Evolutionary conservation across 257 asterid species (phyloP).

Genomic region (Asclepias syriaca): DNA sequence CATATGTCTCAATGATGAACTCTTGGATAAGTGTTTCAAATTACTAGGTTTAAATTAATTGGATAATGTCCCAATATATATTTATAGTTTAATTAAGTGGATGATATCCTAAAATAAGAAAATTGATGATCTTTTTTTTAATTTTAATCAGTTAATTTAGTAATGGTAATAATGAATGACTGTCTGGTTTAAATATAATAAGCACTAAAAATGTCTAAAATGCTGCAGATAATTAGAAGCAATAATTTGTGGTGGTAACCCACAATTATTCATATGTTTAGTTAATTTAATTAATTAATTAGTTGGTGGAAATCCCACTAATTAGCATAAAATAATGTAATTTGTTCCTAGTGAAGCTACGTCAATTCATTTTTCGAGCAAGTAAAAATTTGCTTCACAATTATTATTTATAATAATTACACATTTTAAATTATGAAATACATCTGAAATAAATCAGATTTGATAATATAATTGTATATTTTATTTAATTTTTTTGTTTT

Average conservation of each 20-base stretch:
- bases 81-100: neutral
- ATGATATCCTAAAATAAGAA: neutral
- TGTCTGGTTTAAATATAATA: neutral
- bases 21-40: neutral
- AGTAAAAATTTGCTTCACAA: neutral
- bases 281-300: neutral
- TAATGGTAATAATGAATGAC: neutral
- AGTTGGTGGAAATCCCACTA: constrained; percentile 14
- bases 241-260: constrained; percentile 14
- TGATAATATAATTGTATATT: neutral
- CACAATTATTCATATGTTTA: constrained; percentile 7
- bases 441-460: too few species aligned
- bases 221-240: neutral
- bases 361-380: neutral
- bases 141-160: too few species aligned
- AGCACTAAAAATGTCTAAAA: neutral
- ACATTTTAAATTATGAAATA: too few species aligned
- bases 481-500: neutral
- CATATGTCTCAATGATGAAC: neutral
- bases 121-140: neutral
- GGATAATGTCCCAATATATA: neutral
- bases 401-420: neutral
- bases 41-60: neutral
- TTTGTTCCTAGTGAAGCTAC: neutral
- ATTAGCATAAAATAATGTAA: neutral